A percentile compares a stretch with the other conserved stretches of the same genome.
Evolutionary conservation across 768 basidiomycete species (phyloP).

Genomic region (Glaciozyma martinii): DNA sequence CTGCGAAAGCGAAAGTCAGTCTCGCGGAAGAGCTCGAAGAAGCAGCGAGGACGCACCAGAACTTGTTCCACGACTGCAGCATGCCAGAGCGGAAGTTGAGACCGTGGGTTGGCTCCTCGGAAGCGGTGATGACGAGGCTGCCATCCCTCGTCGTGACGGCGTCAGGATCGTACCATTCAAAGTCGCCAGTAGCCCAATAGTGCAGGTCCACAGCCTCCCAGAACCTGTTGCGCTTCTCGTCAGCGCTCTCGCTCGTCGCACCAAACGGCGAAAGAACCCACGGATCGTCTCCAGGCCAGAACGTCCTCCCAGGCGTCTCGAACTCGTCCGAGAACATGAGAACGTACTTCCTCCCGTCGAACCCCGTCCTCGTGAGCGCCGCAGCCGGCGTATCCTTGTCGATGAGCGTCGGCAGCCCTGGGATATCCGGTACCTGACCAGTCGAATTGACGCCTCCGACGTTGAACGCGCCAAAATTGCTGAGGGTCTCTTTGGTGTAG

Average conservation of each 20-base stretch:
- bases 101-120: slow-evolving; percentile 58
- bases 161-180: slow-evolving; percentile 49
- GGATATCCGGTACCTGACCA: slow-evolving; percentile 52
- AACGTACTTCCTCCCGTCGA: slow-evolving; percentile 66
- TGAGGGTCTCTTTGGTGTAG: slow-evolving; percentile 28
- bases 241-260: neutral
- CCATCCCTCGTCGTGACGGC: slow-evolving; percentile 67
- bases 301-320: slow-evolving; percentile 57
- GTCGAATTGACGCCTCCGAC: slow-evolving; percentile 66
- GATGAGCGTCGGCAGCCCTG: slow-evolving; percentile 48
- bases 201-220: slow-evolving; percentile 42
- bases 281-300: slow-evolving; percentile 47
- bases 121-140: slow-evolving; percentile 60
- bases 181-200: slow-evolving; percentile 49
- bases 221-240: slow-evolving; percentile 1
- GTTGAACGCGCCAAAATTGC: slow-evolving; percentile 54
- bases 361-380: slow-evolving; percentile 55
- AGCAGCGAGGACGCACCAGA: slow-evolving; percentile 68
- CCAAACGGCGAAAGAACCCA: neutral
- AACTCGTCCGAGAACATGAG: slow-evolving; percentile 74
- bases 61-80: slow-evolving; percentile 59
- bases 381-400: slow-evolving; percentile 64
- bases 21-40: neutral
- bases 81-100: slow-evolving; percentile 69
- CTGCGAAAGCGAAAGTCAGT: slow-evolving; percentile 42